Evolutionary conservation across 2,329 filamentous ascomycete species (phyloP).

Genomic region (Ceratocystiopsis sp.): DNA sequence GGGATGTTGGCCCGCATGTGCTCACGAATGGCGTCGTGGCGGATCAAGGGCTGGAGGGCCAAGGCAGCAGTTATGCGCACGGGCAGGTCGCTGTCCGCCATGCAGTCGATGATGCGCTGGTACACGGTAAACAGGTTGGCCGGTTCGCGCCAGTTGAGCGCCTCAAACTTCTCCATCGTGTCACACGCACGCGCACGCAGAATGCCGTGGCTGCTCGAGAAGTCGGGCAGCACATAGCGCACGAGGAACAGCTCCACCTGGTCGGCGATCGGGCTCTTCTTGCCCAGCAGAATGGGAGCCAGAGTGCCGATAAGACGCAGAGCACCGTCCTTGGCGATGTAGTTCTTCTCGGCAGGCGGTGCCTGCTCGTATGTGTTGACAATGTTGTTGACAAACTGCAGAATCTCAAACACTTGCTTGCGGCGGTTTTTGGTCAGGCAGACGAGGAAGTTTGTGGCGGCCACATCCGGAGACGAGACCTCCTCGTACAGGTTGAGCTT

Average conservation of each 20-base stretch:
- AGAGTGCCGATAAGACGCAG: constrained; percentile 93
- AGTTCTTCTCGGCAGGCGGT: constrained; percentile 77
- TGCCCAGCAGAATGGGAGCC: constrained; percentile 83
- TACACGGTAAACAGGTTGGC: constrained; percentile 95
- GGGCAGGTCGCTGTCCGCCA: constrained; percentile 85
- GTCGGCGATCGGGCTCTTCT: constrained; percentile 95
- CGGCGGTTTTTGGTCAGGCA: constrained; percentile 85
- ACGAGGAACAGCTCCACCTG: constrained; percentile 98
- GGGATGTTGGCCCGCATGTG: constrained; percentile 98
- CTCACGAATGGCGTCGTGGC: constrained; percentile 81
- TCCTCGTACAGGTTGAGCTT: constrained; percentile 98
- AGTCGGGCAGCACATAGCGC: constrained; percentile 95
- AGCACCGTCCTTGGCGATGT: constrained; percentile 89
- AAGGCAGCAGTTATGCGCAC: constrained; percentile 89
- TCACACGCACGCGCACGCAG: constrained; percentile 90
- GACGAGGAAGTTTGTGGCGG: constrained; percentile 90
- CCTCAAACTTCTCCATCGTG: constrained; percentile 94
- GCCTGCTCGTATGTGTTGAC: constrained; percentile 84
- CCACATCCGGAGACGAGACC: constrained; percentile 83
- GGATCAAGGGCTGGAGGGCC: constrained; percentile 84
- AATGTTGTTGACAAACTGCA: constrained; percentile 87
- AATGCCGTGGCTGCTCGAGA: constrained; percentile 81
- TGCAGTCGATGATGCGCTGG: constrained; percentile 88
- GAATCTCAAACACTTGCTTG: constrained; percentile 88
- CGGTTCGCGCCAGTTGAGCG: constrained; percentile 89